These are phyloP conservation scores for Apophysomyces ossiformis DNA, from an alignment of 371 early-diverging fungal genomes.

Conservation along the genomic window DNA sequence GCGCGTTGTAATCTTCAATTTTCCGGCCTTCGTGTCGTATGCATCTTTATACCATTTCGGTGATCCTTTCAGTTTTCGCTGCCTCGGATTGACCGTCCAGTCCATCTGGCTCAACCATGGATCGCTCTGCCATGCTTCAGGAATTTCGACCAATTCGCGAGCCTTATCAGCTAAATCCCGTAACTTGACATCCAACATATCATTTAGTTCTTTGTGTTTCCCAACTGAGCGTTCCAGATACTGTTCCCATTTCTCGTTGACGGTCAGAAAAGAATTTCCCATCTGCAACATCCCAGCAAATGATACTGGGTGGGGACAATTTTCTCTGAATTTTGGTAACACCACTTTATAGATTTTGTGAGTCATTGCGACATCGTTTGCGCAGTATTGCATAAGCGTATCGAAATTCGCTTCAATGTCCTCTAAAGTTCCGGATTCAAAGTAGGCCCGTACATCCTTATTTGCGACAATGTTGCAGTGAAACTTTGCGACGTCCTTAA, in stretches of 20 bases:
- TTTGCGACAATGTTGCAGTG: constrained; percentile 76
- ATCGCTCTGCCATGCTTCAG: constrained; percentile 56
- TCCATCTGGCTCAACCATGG: constrained; percentile 90
- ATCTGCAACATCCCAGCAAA: constrained; percentile 92
- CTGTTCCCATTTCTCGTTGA: constrained; percentile 77
- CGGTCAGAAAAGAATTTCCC: constrained; percentile 87
- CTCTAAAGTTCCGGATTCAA: constrained; percentile 63
- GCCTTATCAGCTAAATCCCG: constrained; percentile 73
- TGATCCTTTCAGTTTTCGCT: constrained; percentile 64
- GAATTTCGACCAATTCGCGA: constrained; percentile 32
- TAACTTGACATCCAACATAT: constrained; percentile 65
- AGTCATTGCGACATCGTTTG: constrained; percentile 86
- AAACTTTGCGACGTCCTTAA: constrained; percentile 80
- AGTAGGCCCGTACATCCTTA: constrained; percentile 75
- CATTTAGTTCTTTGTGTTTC: constrained; percentile 59
- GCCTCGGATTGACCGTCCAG: constrained; percentile 69
- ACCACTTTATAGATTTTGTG: constrained; percentile 72
- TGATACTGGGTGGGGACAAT: constrained; percentile 94
- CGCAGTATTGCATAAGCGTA: constrained; percentile 83
- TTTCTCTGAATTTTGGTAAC: constrained; percentile 72
- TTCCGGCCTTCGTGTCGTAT: constrained; percentile 62
- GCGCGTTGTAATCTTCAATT: constrained; percentile 70
- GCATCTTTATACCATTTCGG: constrained; percentile 91
- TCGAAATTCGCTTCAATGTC: constrained; percentile 68
- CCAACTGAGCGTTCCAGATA: constrained; percentile 63